These are phyloP conservation scores for Fusarium sp. DNA, from an alignment of 2,329 filamentous ascomycete genomes.

Conservation along the genomic window DNA sequence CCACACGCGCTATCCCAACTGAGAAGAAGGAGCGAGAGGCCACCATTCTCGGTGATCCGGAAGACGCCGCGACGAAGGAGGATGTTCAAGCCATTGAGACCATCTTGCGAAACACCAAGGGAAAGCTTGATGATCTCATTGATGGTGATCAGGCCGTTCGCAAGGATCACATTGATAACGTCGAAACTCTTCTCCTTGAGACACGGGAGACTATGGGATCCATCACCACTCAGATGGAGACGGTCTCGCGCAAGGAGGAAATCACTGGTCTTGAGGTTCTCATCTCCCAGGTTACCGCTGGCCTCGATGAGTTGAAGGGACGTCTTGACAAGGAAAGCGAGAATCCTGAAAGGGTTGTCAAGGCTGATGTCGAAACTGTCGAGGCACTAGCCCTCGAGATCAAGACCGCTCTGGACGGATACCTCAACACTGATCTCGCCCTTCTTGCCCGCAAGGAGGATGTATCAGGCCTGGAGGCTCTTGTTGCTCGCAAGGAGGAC, in stretches of 20 bases:
- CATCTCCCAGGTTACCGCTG: constrained; percentile 78
- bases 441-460: constrained; percentile 78
- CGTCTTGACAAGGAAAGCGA: constrained; percentile 64
- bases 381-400: constrained; percentile 86
- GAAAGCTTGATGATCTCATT: constrained; percentile 83
- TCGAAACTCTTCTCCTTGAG: constrained; percentile 76
- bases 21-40: constrained; percentile 32
- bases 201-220: constrained; percentile 78
- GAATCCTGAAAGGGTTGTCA: constrained; percentile 75
- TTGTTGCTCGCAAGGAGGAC: constrained; percentile 77
- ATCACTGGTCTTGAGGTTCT: constrained; percentile 80
- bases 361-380: constrained; percentile 84
- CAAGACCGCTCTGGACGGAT: constrained; percentile 79
- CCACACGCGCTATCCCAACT: constrained; percentile 29
- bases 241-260: constrained; percentile 81
- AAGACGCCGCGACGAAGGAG: constrained; percentile 67
- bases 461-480: constrained; percentile 72
- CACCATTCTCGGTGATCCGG: constrained; percentile 15
- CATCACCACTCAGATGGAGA: constrained; percentile 74
- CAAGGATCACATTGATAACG: constrained; percentile 71
- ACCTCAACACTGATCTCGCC: constrained; percentile 75
- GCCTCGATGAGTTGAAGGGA: constrained; percentile 79
- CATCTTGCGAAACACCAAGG: constrained; percentile 88
- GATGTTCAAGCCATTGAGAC: constrained; percentile 93
- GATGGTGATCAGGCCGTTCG: constrained; percentile 76